Conservation (phyloP, 768 basidiomycete species). For the Chalciporus chontae region DNA sequence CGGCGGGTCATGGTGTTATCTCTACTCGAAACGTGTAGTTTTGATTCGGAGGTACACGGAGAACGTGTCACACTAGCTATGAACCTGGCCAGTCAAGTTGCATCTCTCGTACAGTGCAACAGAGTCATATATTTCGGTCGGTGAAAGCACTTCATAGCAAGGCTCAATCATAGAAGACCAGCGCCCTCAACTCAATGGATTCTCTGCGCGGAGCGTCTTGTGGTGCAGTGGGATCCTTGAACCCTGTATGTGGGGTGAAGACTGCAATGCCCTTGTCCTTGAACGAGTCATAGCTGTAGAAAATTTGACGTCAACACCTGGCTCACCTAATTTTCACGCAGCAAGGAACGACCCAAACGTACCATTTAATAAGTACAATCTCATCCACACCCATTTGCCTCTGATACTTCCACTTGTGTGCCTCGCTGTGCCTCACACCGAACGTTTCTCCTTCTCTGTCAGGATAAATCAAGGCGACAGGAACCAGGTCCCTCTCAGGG, state of each 20-base stretch:
- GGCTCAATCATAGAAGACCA: slow-evolving; percentile 33
- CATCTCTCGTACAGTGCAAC: too few species aligned
- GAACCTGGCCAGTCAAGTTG: too few species aligned
- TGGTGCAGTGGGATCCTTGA: slow-evolving; percentile 32
- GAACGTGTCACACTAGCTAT: too few species aligned
- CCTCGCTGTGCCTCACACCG: slow-evolving; percentile 35
- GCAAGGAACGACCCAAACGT: too few species aligned
- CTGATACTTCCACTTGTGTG: slow-evolving; percentile 45
- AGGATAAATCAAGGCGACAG: slow-evolving; percentile 38
- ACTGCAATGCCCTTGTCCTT: slow-evolving; percentile 32
- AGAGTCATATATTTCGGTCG: too few species aligned
- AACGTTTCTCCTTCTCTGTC: slow-evolving; percentile 45
- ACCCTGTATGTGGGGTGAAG: slow-evolving; percentile 33
- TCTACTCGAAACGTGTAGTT: too few species aligned
- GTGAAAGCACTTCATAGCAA: too few species aligned
- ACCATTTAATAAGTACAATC: slow-evolving; percentile 42
- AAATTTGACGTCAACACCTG: too few species aligned
- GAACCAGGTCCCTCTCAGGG: slow-evolving; percentile 33
- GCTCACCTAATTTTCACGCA: too few species aligned
- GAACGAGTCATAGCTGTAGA: slow-evolving; percentile 30
- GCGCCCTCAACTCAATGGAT: slow-evolving; percentile 34
- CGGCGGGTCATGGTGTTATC: too few species aligned
- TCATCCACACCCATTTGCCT: slow-evolving; percentile 43
- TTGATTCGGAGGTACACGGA: too few species aligned
- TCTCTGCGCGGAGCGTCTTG: slow-evolving; percentile 28